Evolutionary conservation across 1,284 basidiomycete genomes (phyloP).

Genomic region (Paramarasmius palmivorus): DNA sequence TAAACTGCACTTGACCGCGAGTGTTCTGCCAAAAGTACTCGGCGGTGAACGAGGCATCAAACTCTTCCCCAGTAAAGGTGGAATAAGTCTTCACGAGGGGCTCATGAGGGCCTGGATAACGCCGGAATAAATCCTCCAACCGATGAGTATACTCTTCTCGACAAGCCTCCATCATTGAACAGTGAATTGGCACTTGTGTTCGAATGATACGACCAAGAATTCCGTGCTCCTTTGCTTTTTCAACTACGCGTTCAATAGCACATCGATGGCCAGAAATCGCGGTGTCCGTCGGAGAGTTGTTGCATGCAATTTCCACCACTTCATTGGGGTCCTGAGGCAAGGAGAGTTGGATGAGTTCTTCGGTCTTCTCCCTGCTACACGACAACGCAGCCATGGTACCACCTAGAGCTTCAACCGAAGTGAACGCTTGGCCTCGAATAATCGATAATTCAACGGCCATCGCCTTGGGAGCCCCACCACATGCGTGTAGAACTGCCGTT

Average conservation of each 20-base stretch:
- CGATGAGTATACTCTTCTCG: slow-evolving; percentile 22
- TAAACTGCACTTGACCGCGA: slow-evolving; percentile 24
- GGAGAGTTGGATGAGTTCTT: slow-evolving; percentile 21
- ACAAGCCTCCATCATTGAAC: slow-evolving; percentile 32
- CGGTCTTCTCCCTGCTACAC: slow-evolving; percentile 26
- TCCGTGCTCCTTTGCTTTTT: slow-evolving; percentile 16
- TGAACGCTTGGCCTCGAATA: slow-evolving; percentile 24
- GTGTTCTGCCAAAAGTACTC: slow-evolving; percentile 26
- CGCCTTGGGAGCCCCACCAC: slow-evolving; percentile 16
- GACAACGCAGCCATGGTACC: slow-evolving; percentile 37
- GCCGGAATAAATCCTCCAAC: slow-evolving; percentile 25
- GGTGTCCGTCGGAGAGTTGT: slow-evolving; percentile 32
- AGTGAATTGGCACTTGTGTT: slow-evolving; percentile 34
- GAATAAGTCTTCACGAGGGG: slow-evolving; percentile 12
- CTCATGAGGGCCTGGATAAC: slow-evolving; percentile 1
- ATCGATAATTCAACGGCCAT: slow-evolving; percentile 28
- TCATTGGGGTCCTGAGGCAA: slow-evolving; percentile 5
- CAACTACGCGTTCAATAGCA: slow-evolving; percentile 25
- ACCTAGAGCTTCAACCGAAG: slow-evolving; percentile 23
- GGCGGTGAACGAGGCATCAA: slow-evolving; percentile 3
- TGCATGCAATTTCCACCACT: slow-evolving; percentile 32
- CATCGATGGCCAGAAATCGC: slow-evolving; percentile 30
- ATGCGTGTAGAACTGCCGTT: slow-evolving; percentile 38
- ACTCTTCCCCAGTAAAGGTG: slow-evolving; percentile 9
- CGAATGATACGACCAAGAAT: slow-evolving; percentile 31